Evolutionary conservation across 495 filamentous ascomycete genomes (phyloP).

Genomic region (Cladorrhinum samala): DNA sequence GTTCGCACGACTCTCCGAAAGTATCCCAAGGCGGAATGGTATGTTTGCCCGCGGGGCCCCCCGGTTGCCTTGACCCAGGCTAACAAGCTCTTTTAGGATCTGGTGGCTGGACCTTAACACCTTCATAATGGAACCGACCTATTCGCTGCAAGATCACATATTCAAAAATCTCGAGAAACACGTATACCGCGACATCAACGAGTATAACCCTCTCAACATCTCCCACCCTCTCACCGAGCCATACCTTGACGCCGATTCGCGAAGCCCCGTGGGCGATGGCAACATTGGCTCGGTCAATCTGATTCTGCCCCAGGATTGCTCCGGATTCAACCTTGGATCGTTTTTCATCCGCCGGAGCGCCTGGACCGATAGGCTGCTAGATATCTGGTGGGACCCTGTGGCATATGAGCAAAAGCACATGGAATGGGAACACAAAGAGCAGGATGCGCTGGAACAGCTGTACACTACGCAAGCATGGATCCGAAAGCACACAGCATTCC

Average conservation of each 20-base stretch:
- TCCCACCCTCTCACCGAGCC: conserved; percentile 64
- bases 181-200: conserved; percentile 93
- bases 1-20: conserved; percentile 87
- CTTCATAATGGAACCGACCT: conserved; percentile 93
- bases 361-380: conserved; percentile 89
- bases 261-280: conserved; percentile 67
- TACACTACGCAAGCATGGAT: conserved; percentile 93
- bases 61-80: conserved; percentile 5
- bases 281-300: conserved; percentile 72
- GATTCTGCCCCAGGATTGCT: conserved; percentile 88
- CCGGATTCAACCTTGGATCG: conserved; percentile 92
- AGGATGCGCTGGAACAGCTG: conserved; percentile 88
- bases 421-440: conserved; percentile 99
- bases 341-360: conserved; percentile 81
- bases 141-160: conserved; percentile 84
- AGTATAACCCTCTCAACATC: conserved; percentile 93
- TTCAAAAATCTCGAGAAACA: conserved; percentile 70
- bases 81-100: conserved; percentile 57
- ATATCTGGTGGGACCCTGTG: conserved; percentile 98
- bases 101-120: conserved; percentile 99
- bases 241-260: conserved; percentile 69
- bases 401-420: conserved; percentile 98
- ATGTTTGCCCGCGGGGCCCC: conserved; percentile 30
- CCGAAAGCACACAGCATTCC: conserved; percentile 78
- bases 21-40: conserved; percentile 96